Evolutionary conservation across 2,329 filamentous ascomycete species (phyloP), one percentile per base, ranked within the genome.

Genomic region (Venturia oleaginea): DNA sequence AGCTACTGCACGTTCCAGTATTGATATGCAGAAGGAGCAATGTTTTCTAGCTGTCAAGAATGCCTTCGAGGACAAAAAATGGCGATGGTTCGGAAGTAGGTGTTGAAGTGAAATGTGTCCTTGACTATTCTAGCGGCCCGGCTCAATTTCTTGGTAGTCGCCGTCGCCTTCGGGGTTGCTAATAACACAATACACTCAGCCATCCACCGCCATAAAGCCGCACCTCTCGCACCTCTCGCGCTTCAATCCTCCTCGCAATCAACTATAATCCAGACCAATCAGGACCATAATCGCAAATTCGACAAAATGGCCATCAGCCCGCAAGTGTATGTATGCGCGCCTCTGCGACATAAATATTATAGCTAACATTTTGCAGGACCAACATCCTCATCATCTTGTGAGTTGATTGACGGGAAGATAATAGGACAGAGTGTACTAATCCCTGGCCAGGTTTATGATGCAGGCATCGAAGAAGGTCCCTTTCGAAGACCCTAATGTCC

Each of bases 391-490:
- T 96, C 87, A 92, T 96, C 81, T 86, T 96, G 71, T 77, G 65
- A 60, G 69, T 61, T n/a, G 40, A 43, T 13, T 37, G 13, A 27
- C 30, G 13, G 8, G 32, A 30, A 13, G 17, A 19, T 3, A 22
- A 17, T 37, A 48, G 27, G 30, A 57, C 54, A 46, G 43, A 38
- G 51, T 59, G 65, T 30, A 66, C 65, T 37, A 40, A 60, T 37
- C 34, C 34, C 40, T 19, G 27, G 13, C 6, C 64, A 68, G 70
- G 71, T 90, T 90, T 75, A 95, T 97, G 89, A 97, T 97, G 91
- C 93, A 97, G 84, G 89, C 96, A 67, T 90, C 92, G 71, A 97
- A 97, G 85, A 91, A 88, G 79, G 87, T 99, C 67, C 91, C 92
- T 60, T 96, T 97, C 73, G 93, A 97, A 37, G 88, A 97, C 74